Evolutionary conservation across 148 eudicot species (phyloP), one percentile per base, ranked within the genome.

Genomic region (Chenopodium suecicum): DNA sequence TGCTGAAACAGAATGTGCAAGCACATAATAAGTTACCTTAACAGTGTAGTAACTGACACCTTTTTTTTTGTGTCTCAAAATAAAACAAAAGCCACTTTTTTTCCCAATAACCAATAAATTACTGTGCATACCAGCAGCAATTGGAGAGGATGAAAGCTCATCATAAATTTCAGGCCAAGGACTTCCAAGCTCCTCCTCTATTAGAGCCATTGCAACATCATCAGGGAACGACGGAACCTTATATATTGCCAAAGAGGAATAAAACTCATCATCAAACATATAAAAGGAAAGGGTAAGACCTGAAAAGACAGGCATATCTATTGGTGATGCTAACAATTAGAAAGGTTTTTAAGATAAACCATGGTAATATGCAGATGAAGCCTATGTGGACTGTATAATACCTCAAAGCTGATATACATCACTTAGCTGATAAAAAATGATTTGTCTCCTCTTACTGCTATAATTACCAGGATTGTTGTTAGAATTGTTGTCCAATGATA

Each of bases 141-240:
- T 94, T 16, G 99, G 99, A 8, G 99, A 94, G 27, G 99, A 80
- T 68, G 98, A 91, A 84, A 96, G 97, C 78, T 96, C 99, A 68
- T 94, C 93, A 84, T 96, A 96, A 80, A 94, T 80, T 80, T 94
- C 86, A 71, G 87, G 89, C 99, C 99, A 96, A 60, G 98, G 95
- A 86, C 87, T 88, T 79, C 99, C 99, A 77, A 96, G 94, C 89
- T 96, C 97, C 89, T 96, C 95, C 86, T 94, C 95, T 73, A 96
- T 81, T 56, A 94, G 86, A 85, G 97, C 97, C 99, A 96, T 96
- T 23, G 98, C 99, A 74, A 96, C 88, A 86, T 94, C 98, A 92
- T 96, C 97, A 37, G 99, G 99, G 91, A 86, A 96, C 75, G 99
- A 96, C 83, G 99, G 99, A 81, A 96, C 99, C 99, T 95, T 80